Conservation (phyloP, 129 eudicot species). For the Ambrosia trifida region DNA sequence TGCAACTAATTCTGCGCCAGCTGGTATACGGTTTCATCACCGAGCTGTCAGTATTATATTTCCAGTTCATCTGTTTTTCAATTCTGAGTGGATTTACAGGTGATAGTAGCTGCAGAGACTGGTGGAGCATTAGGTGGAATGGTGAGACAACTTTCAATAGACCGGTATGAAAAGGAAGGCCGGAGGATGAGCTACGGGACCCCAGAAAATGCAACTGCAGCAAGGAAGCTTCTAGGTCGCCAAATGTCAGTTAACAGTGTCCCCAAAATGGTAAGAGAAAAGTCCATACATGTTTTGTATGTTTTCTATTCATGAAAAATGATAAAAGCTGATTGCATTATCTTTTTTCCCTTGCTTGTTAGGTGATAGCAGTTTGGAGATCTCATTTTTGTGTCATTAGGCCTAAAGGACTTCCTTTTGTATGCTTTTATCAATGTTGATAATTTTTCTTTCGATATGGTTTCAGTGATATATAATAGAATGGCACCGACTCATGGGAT, state of each 20-base stretch:
- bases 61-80: neutral
- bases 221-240: slow-evolving; percentile 86
- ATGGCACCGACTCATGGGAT: too few relatives aligned
- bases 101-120: slow-evolving; percentile 93
- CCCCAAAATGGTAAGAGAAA: slow-evolving; percentile 72
- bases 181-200: slow-evolving; percentile 95
- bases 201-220: slow-evolving; percentile 97
- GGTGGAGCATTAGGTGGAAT: slow-evolving; percentile 99
- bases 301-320: too few relatives aligned
- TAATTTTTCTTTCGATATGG: too few relatives aligned
- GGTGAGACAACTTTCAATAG: slow-evolving; percentile 95
- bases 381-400: too few relatives aligned
- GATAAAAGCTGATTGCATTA: too few relatives aligned
- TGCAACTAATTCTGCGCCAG: slow-evolving; percentile 56
- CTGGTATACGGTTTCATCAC: slow-evolving; percentile 90
- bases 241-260: slow-evolving; percentile 93
- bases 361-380: slow-evolving; percentile 32
- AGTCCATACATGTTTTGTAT: too few relatives aligned
- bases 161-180: slow-evolving; percentile 97
- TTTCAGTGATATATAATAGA: too few relatives aligned
- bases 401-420: too few relatives aligned
- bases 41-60: slow-evolving; percentile 76
- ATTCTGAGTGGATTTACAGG: slow-evolving; percentile 45
- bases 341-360: too few relatives aligned
- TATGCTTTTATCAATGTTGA: too few relatives aligned